Evolutionary conservation across 2,329 filamentous ascomycete species (phyloP), one percentile per base, ranked within the genome.

Genomic region (Aspergillus aculeatinus): DNA sequence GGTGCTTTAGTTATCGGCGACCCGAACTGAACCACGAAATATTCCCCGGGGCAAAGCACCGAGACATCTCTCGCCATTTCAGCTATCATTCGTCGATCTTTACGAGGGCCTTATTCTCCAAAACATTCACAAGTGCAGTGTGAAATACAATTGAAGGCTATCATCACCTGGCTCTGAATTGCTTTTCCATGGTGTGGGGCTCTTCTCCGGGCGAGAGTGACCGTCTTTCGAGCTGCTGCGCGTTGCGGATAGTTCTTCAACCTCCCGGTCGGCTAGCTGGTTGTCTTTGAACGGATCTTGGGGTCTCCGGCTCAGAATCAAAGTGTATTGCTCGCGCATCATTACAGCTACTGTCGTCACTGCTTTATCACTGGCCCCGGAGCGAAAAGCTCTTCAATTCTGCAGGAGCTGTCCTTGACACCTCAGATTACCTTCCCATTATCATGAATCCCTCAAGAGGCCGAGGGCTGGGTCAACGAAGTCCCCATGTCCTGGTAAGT

Each of bases 401-500:
- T 12, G 33, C 25, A 51, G 50, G 33, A 25, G 21, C 31, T 23
- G 21, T 42, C 19, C 19, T 35, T 16, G 19, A 48, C 35, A 73
- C 16, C 14, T 3, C 39, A 16, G 14, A 35, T 16, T 16, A 44
- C 7, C 35, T 12, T 4, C 31, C 1, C 6, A 16, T n/a, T 44
- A 44, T 44, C 14, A 44, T 74, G 72, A 68, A 68, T 51, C 67
- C 70, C 16, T 59, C 68, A 39, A 68, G 68, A 60, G 71, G 72
- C 52, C 67, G 72, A 53, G 69, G 67, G 27, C 64, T 69, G n/a
- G 71, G 70, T 54, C 78, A 79, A 65, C 72, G 78, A 58, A 79
- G 77, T 60, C 77, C 78, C 56, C 76, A 78, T 60, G 78, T 80
- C 48, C 65, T 80, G 70, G 79, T 81, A 65, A 29, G 27, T 68